Conservation (phyloP, 2,329 filamentous ascomycete species). For the Fusarium sp. region DNA sequence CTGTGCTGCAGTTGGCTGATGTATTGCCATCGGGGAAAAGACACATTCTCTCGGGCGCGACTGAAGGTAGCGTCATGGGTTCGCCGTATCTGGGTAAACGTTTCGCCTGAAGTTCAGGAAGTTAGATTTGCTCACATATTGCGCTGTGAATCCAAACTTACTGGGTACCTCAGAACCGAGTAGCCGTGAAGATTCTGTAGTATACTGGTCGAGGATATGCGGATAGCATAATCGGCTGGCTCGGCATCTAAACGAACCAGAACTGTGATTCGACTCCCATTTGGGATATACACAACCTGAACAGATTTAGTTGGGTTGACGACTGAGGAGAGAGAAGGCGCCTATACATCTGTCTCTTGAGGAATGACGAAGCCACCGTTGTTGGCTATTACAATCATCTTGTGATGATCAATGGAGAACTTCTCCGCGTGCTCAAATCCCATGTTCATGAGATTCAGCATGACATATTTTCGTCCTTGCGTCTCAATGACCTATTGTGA, state of each 20-base stretch:
- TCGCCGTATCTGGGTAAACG: conserved; percentile 6
- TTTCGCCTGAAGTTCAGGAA: neutral
- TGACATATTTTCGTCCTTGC: neutral
- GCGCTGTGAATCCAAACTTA: neutral
- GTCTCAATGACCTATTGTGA: conserved; percentile 4
- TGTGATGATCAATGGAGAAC: conserved; percentile 8
- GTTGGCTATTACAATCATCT: conserved; percentile 11
- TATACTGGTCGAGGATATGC: neutral
- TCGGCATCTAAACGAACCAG: conserved; percentile 8
- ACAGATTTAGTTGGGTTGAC: neutral
- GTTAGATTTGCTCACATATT: neutral
- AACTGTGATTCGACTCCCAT: conserved; percentile 6
- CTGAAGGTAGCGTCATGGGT: neutral
- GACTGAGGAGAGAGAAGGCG: no score
- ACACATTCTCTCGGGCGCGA: neutral
- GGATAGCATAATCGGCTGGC: conserved; percentile 2
- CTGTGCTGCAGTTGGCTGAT: neutral
- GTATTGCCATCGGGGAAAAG: neutral
- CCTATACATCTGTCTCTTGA: neutral
- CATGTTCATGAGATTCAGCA: conserved; percentile 18
- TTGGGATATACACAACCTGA: conserved; percentile 11
- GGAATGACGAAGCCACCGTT: conserved; percentile 18
- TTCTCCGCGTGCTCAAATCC: conserved; percentile 17
- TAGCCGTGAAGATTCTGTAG: neutral
- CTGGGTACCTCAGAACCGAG: conserved; percentile 6